These are phyloP conservation scores for Medicago ruthenica DNA, from an alignment of 306 rosid species.

Conservation along the genomic window DNA sequence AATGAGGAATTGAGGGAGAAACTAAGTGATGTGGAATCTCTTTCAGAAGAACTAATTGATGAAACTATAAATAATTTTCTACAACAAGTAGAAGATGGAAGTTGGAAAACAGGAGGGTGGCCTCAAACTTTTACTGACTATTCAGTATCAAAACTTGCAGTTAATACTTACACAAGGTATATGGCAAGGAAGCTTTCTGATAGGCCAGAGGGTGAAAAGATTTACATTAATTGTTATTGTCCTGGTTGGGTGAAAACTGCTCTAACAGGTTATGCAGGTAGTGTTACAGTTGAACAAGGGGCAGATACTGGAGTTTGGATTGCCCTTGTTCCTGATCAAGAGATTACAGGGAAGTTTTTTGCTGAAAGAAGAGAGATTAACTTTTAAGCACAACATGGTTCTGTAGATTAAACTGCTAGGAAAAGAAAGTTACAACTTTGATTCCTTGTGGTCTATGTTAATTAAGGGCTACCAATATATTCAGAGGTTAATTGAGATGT, in stretches of 20 bases:
- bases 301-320: slow-evolving; percentile 98
- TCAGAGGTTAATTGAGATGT: slow-evolving; percentile 4
- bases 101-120: slow-evolving; percentile 84
- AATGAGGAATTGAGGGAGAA: slow-evolving; percentile 64
- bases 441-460: slow-evolving; percentile 2
- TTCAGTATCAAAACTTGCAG: slow-evolving; percentile 81
- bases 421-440: slow-evolving; percentile 11
- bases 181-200: slow-evolving; percentile 70
- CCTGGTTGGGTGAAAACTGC: slow-evolving; percentile 98
- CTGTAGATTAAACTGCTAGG: not conserved
- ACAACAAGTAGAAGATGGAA: slow-evolving; percentile 81
- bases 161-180: slow-evolving; percentile 74
- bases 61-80: slow-evolving; percentile 55
- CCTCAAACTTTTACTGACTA: slow-evolving; percentile 76
- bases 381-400: slow-evolving; percentile 47
- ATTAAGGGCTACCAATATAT: not conserved
- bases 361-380: slow-evolving; percentile 88
- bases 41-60: slow-evolving; percentile 73
- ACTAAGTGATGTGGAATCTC: slow-evolving; percentile 59
- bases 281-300: slow-evolving; percentile 75
- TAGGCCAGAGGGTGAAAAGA: slow-evolving; percentile 69
- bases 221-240: slow-evolving; percentile 82
- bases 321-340: slow-evolving; percentile 86
- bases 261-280: slow-evolving; percentile 85
- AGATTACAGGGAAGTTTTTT: slow-evolving; percentile 77